Evolutionary conservation across 768 basidiomycete species (phyloP).

Genomic region (Auricularia sp.): DNA sequence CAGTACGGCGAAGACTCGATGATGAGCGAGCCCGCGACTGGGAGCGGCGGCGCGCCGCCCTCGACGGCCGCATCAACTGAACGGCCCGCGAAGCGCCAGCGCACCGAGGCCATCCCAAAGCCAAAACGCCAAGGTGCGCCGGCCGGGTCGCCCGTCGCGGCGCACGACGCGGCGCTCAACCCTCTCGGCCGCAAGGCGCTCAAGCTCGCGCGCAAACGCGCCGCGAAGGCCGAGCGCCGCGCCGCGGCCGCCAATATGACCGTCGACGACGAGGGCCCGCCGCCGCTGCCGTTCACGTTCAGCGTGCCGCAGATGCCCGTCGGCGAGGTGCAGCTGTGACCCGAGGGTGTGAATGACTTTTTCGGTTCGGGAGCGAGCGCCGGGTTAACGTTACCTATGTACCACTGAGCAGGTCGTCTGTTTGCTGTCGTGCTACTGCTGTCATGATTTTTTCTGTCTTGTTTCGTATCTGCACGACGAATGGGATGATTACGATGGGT

Average conservation of each 20-base stretch:
- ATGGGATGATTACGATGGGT: no score
- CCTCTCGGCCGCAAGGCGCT: conserved; percentile 1
- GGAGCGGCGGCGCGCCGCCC: no score
- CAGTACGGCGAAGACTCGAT: not conserved
- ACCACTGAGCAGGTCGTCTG: no score
- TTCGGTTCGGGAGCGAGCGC: no score
- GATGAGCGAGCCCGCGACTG: not conserved
- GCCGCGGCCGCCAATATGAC: not conserved
- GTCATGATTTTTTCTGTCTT: no score
- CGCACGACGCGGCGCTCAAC: not conserved
- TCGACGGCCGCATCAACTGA: not conserved
- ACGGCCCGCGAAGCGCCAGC: not conserved
- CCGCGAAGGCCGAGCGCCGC: not conserved
- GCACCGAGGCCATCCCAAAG: not conserved
- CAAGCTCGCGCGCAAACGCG: not conserved
- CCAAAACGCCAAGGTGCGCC: not conserved
- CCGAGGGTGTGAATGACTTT: no score
- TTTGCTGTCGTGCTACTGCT: no score
- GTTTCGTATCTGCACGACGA: no score
- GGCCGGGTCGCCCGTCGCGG: not conserved
- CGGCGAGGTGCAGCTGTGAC: not conserved
- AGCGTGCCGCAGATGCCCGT: not conserved
- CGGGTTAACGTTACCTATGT: no score
- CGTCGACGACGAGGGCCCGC: not conserved
- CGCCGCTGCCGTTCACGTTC: not conserved